Evolutionary conservation across 1,284 basidiomycete species (phyloP).

Genomic region (Moesziomyces aphidis): DNA sequence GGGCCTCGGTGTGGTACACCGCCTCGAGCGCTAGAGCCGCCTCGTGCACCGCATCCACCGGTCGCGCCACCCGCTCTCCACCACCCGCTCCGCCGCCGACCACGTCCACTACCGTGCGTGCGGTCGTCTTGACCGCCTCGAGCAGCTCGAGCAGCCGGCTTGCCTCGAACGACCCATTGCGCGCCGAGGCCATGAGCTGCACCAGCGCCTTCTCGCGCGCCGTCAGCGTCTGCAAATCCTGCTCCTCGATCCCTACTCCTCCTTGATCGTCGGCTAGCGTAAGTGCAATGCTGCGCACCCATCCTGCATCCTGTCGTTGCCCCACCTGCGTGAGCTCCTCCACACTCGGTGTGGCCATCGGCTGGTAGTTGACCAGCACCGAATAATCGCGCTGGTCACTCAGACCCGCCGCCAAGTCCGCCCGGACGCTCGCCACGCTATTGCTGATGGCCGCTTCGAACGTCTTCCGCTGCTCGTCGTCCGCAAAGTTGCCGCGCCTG

Average conservation of each 20-base stretch:
- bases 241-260: not conserved
- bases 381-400: constrained; percentile 47
- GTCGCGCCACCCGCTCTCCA: constrained; percentile 4
- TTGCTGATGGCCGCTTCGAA: constrained; percentile 22
- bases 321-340: constrained; percentile 33
- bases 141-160: constrained; percentile 5
- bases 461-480: not conserved
- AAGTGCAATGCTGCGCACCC: constrained; percentile 26
- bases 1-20: constrained; percentile 7
- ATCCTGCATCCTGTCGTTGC: constrained; percentile 14
- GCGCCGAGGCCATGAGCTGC: constrained; percentile 1
- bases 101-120: constrained; percentile 7
- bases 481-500: constrained; percentile 15
- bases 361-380: constrained; percentile 49
- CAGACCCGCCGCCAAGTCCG: constrained; percentile 18
- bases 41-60: constrained; percentile 30
- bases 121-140: constrained; percentile 18
- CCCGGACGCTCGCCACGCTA: constrained; percentile 13
- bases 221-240: constrained; percentile 16
- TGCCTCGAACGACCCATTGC: not conserved
- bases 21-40: constrained; percentile 18
- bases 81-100: not conserved
- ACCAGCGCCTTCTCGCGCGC: constrained; percentile 15
- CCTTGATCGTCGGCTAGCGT: not conserved
- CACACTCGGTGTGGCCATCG: constrained; percentile 20